Percentiles rank a stretch among this genome's conserved stretches.
Evolutionary conservation across 2,329 filamentous ascomycete species (phyloP).

Genomic region (Penicillium sp.): DNA sequence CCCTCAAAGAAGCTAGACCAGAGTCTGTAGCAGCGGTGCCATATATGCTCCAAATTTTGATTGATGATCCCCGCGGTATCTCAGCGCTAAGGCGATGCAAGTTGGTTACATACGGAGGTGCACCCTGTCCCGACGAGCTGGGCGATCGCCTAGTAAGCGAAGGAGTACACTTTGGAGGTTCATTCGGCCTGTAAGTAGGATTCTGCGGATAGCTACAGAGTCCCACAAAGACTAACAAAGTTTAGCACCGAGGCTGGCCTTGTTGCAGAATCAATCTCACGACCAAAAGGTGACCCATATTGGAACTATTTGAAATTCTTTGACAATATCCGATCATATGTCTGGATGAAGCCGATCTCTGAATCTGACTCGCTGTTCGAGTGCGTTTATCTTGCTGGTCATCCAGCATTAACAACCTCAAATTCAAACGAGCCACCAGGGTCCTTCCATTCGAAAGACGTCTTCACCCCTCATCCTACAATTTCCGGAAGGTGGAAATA

Average conservation of each 20-base stretch:
- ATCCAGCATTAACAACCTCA: conserved; percentile 32
- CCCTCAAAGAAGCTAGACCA: conserved; percentile 37
- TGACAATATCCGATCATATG: conserved; percentile 35
- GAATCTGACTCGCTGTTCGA: conserved; percentile 25
- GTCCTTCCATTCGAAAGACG: conserved; percentile 35
- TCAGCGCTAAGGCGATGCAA: conserved; percentile 38
- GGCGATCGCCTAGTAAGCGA: conserved; percentile 40
- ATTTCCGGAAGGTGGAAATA: conserved; percentile 36
- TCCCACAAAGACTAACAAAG: conserved; percentile 6
- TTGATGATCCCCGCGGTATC: conserved; percentile 37
- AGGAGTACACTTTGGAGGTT: conserved; percentile 38
- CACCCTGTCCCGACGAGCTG: conserved; percentile 44
- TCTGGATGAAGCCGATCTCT: conserved; percentile 39
- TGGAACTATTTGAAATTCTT: conserved; percentile 47
- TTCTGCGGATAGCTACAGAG: background rate
- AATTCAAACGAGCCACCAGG: conserved; percentile 34
- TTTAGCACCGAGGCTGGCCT: conserved; percentile 45
- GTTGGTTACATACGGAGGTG: conserved; percentile 43
- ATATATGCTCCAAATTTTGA: conserved; percentile 43
- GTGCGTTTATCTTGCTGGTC: conserved; percentile 32
- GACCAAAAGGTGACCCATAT: conserved; percentile 38
- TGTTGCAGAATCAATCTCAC: conserved; percentile 43
- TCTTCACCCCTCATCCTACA: conserved; percentile 32
- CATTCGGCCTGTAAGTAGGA: conserved; percentile 42
- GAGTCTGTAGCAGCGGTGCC: conserved; percentile 45